Evolutionary conservation across 2,329 filamentous ascomycete species (phyloP).

Genomic region (Magnaporthiopsis poae): DNA sequence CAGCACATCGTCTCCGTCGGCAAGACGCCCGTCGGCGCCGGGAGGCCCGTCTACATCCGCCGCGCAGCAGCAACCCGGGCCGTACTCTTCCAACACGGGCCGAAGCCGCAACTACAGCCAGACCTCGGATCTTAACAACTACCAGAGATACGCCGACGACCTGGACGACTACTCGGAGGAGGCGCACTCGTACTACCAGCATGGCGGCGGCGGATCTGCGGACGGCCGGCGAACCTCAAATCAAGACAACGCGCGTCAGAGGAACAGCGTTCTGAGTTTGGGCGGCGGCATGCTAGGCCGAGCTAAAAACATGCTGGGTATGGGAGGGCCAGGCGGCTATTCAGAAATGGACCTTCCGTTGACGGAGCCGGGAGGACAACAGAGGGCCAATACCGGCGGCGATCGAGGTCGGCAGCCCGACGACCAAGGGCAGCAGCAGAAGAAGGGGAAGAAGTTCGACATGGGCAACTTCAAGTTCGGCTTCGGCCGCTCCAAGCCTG

Average conservation of each 20-base stretch:
- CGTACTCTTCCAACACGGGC: constrained; percentile 32
- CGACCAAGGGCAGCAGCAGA: constrained; percentile 25
- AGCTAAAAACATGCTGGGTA: constrained; percentile 83
- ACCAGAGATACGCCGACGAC: constrained; percentile 82
- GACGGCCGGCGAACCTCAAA: constrained; percentile 37
- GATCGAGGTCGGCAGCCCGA: constrained; percentile 21
- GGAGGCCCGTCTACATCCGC: constrained; percentile 16
- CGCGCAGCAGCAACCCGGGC: constrained; percentile 23
- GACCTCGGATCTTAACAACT: constrained; percentile 75
- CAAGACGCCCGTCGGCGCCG: constrained; percentile 15
- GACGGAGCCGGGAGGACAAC: constrained; percentile 56
- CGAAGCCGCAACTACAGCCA: constrained; percentile 56
- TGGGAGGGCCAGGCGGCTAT: constrained; percentile 63
- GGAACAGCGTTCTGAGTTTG: constrained; percentile 80
- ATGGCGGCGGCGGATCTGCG: constrained; percentile 50
- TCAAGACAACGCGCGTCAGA: constrained; percentile 54
- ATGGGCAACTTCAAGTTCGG: constrained; percentile 82
- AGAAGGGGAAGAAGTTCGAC: constrained; percentile 50
- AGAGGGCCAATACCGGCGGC: constrained; percentile 23
- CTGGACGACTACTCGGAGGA: constrained; percentile 74
- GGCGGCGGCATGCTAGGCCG: constrained; percentile 79
- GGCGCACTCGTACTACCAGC: constrained; percentile 72
- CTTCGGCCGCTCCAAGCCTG: constrained; percentile 72
- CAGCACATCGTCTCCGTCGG: constrained; percentile 11
- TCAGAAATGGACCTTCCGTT: constrained; percentile 97